phyloP scores from a whole-genome alignment of 345 rosid species.

The Carallia brachiata region DNA sequence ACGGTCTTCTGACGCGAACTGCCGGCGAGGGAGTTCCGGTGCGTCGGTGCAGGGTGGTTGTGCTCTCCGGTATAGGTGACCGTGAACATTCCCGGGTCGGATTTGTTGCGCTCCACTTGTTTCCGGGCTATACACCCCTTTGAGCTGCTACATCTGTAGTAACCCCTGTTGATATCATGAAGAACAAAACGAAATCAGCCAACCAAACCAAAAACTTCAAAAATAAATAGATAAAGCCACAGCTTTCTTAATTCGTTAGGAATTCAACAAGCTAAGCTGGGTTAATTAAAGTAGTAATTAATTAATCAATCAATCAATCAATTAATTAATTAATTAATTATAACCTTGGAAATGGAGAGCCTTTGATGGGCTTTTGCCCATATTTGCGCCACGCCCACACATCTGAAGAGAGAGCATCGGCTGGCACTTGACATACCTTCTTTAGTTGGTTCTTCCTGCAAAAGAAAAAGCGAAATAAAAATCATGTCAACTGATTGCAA shows the following conservation, averaged over 20 bases:
- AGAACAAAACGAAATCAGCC: too few species aligned
- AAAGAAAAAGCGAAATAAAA: neutral
- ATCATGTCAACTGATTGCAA: neutral
- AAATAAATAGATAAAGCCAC: neutral
- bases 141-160: conserved; percentile 95
- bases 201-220: too few species aligned
- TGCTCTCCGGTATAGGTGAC: conserved; percentile 97
- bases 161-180: conserved; percentile 53
- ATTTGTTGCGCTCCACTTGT: conserved; percentile 98
- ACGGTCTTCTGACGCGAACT: conserved; percentile 74
- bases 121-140: conserved; percentile 97
- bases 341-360: conserved; percentile 97
- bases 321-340: too few species aligned
- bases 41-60: conserved; percentile 90
- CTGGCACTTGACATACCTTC: conserved; percentile 89
- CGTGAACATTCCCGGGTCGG: conserved; percentile 84
- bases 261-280: too few species aligned
- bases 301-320: too few species aligned
- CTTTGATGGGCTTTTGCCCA: conserved; percentile 99
- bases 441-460: conserved; percentile 83
- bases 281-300: too few species aligned
- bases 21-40: conserved; percentile 92
- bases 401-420: conserved; percentile 80
- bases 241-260: neutral
- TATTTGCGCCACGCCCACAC: conserved; percentile 99